phyloP scores from a whole-genome alignment of 768 basidiomycete genomes.

The Hericium alpestre region DNA sequence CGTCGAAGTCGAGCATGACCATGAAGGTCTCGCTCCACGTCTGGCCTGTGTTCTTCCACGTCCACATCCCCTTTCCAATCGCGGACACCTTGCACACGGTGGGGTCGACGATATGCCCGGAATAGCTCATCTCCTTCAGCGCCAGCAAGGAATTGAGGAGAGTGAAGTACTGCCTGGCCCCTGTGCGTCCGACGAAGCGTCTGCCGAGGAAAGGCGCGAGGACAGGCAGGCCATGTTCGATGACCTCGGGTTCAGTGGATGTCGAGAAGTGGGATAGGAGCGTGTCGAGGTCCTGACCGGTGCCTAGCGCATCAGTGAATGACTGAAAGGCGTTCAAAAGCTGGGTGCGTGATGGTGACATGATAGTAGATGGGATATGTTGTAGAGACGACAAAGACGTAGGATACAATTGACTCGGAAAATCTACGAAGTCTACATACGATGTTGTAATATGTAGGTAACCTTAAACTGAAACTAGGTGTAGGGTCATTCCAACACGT shows the following conservation, averaged over 20 bases:
- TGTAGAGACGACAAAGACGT: no score
- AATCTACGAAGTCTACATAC: no score
- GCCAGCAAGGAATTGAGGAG: constrained; percentile 34
- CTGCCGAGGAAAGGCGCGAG: constrained; percentile 55
- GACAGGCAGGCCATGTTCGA: constrained; percentile 44
- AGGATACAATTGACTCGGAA: no score
- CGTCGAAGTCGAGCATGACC: constrained; percentile 52
- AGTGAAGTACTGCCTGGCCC: constrained; percentile 39
- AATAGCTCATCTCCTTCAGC: constrained; percentile 43
- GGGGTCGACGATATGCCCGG: constrained; percentile 43
- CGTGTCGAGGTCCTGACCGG: constrained; percentile 28
- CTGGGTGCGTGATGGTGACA: constrained; percentile 17
- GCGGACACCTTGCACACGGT: constrained; percentile 41
- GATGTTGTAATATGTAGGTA: no score
- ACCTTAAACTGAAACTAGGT: no score
- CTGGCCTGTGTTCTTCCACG: constrained; percentile 41
- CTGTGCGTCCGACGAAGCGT: constrained; percentile 32
- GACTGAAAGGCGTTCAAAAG: constrained; percentile 34
- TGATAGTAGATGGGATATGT: neutral
- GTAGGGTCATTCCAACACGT: no score
- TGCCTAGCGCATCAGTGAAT: constrained; percentile 45
- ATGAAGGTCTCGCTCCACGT: constrained; percentile 54
- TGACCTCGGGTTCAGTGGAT: constrained; percentile 29
- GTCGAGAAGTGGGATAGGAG: constrained; percentile 44
- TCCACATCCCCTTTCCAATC: constrained; percentile 45